phyloP scores from a whole-genome alignment of 495 filamentous ascomycete genomes.

The Polyplosphaeria fusca region DNA sequence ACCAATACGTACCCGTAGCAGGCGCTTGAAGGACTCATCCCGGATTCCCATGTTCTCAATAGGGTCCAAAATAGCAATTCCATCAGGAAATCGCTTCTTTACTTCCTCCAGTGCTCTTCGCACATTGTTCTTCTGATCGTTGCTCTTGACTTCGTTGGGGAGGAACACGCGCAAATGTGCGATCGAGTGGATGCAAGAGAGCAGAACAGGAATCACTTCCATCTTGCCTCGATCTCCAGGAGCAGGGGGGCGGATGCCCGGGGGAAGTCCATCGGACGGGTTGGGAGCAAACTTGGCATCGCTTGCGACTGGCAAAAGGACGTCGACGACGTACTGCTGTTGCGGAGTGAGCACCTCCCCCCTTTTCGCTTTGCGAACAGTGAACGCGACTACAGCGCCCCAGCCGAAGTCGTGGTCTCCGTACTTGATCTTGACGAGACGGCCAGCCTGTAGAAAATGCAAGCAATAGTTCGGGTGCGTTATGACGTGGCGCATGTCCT shows the following conservation, averaged over 20 bases:
- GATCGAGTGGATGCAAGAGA: slow-evolving; percentile 78
- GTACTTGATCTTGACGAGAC: slow-evolving; percentile 78
- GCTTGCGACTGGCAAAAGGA: slow-evolving; percentile 66
- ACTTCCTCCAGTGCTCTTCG: slow-evolving; percentile 72
- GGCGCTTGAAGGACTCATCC: slow-evolving; percentile 88
- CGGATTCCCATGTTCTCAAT: slow-evolving; percentile 92
- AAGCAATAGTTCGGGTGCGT: slow-evolving; percentile 83
- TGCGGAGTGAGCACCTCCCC: slow-evolving; percentile 63
- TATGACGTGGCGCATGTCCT: slow-evolving; percentile 83
- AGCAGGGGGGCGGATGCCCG: slow-evolving; percentile 59
- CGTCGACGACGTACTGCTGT: slow-evolving; percentile 74
- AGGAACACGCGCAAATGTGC: slow-evolving; percentile 75
- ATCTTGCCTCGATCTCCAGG: slow-evolving; percentile 68
- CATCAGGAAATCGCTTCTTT: slow-evolving; percentile 84
- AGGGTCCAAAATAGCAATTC: slow-evolving; percentile 81
- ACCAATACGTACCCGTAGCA: slow-evolving; percentile 62
- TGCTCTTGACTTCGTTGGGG: slow-evolving; percentile 64
- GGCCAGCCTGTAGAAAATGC: slow-evolving; percentile 74
- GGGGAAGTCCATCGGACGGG: slow-evolving; percentile 58
- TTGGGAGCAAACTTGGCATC: slow-evolving; percentile 57
- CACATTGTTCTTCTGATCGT: slow-evolving; percentile 60
- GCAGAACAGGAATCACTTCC: slow-evolving; percentile 79
- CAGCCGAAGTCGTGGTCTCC: slow-evolving; percentile 83
- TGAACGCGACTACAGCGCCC: slow-evolving; percentile 77
- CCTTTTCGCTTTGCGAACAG: slow-evolving; percentile 57